phyloP scores from a whole-genome alignment of 768 basidiomycete species.

The Tricholoma terreum region DNA sequence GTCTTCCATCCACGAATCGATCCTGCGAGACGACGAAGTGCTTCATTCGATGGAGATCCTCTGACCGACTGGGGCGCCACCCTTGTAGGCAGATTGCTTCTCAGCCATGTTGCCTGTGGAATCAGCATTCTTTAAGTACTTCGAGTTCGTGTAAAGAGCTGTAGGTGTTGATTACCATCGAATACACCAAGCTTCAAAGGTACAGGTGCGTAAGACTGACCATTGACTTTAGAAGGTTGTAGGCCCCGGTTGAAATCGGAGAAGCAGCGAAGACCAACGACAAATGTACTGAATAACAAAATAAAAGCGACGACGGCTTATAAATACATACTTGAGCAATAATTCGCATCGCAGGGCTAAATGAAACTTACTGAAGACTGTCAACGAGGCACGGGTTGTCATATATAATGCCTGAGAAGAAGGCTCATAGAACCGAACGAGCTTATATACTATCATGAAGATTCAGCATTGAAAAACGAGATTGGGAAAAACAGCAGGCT shows the following conservation, averaged over 20 bases:
- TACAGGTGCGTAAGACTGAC: constrained; percentile 47
- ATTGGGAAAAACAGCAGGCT: constrained; percentile 2
- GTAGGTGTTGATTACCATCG: constrained; percentile 32
- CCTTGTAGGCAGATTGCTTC: constrained; percentile 45
- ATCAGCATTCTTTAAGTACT: constrained; percentile 37
- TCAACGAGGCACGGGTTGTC: constrained; percentile 77
- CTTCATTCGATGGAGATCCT: constrained; percentile 77
- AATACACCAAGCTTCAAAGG: constrained; percentile 27
- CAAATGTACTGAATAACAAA: constrained; percentile 70
- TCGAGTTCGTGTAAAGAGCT: constrained; percentile 50
- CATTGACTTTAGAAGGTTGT: constrained; percentile 64
- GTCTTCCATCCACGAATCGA: not conserved
- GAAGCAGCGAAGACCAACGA: constrained; percentile 75
- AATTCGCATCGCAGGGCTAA: not conserved
- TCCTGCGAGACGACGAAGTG: not conserved
- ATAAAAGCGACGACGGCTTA: constrained; percentile 75
- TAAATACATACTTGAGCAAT: not conserved
- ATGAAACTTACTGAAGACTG: constrained; percentile 66
- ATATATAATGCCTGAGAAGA: constrained; percentile 49
- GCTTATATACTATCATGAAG: constrained; percentile 63
- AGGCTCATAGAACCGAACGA: constrained; percentile 79
- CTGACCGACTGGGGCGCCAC: constrained; percentile 52
- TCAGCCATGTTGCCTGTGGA: constrained; percentile 44
- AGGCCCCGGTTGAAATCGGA: constrained; percentile 82
- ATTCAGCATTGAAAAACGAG: not conserved